Percentiles rank a stretch among this genome's conserved stretches.
phyloP scores from a whole-genome alignment of 768 basidiomycete genomes.

The Leucosporidium creatinivorum region DNA sequence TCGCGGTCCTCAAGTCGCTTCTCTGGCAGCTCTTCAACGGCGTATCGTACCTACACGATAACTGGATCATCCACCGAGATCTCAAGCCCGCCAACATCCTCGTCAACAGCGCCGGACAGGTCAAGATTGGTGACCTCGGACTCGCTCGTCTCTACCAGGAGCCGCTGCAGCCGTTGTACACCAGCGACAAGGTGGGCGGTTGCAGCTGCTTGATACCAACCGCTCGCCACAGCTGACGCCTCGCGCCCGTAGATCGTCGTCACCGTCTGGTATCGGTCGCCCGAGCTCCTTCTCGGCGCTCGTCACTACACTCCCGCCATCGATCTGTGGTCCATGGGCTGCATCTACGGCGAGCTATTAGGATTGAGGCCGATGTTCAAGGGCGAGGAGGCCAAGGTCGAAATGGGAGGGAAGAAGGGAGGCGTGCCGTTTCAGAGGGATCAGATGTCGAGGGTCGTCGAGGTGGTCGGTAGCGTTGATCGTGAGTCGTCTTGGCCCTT shows the following conservation, averaged over 20 bases:
- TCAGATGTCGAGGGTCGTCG: constrained; percentile 91
- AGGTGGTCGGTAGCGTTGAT: constrained; percentile 81
- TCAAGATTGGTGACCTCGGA: constrained; percentile 98
- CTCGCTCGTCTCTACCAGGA: constrained; percentile 84
- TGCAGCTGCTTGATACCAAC: too few species aligned
- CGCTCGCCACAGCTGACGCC: neutral
- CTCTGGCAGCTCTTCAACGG: constrained; percentile 92
- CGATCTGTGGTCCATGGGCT: constrained; percentile 93
- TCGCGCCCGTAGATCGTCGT: constrained; percentile 58
- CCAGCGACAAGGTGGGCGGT: constrained; percentile 68
- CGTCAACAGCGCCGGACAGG: constrained; percentile 75
- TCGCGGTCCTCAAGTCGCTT: constrained; percentile 79
- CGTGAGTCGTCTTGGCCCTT: constrained; percentile 48
- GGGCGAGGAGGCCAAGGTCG: constrained; percentile 95
- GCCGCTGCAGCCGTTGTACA: constrained; percentile 82
- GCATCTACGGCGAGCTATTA: constrained; percentile 91
- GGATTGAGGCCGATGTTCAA: constrained; percentile 95
- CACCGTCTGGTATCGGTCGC: constrained; percentile 98
- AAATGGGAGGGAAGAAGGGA: constrained; percentile 62
- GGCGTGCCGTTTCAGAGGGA: constrained; percentile 95
- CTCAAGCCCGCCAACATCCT: constrained; percentile 98
- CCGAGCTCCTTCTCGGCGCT: constrained; percentile 89
- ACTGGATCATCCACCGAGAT: constrained; percentile 92
- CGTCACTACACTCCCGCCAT: constrained; percentile 97
- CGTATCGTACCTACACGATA: constrained; percentile 85